Percentiles rank a stretch among this genome's conserved stretches.
phyloP scores from a whole-genome alignment of 495 filamentous ascomycete genomes.

The Aspergillus indologenus region DNA sequence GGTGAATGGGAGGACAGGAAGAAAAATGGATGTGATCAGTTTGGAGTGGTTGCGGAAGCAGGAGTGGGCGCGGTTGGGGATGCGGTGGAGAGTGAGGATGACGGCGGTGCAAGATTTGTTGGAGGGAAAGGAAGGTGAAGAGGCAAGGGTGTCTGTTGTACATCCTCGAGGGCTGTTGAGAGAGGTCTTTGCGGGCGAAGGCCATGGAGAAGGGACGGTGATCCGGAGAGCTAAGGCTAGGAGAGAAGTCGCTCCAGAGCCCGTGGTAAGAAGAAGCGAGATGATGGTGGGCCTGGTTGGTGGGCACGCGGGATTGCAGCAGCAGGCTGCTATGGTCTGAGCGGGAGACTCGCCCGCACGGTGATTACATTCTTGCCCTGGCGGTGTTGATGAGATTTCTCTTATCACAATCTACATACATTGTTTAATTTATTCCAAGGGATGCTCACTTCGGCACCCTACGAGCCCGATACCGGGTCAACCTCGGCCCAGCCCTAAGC shows the following conservation, averaged over 20 bases:
- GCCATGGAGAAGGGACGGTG: background rate
- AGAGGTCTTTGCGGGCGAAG: conserved; percentile 76
- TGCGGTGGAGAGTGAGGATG: conserved; percentile 77
- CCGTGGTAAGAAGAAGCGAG: no score
- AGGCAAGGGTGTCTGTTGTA: conserved; percentile 95
- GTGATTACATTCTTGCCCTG: background rate
- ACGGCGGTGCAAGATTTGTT: conserved; percentile 95
- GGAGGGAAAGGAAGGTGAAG: conserved; percentile 70
- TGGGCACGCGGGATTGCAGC: background rate
- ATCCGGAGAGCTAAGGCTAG: background rate
- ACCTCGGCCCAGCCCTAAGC: background rate
- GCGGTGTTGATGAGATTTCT: background rate
- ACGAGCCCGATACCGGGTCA: background rate
- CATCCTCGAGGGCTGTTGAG: conserved; percentile 91
- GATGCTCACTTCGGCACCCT: background rate
- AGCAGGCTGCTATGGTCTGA: background rate
- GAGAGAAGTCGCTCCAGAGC: background rate
- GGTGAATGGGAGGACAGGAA: conserved; percentile 86
- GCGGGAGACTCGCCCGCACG: background rate
- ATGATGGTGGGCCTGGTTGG: background rate
- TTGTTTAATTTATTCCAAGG: background rate
- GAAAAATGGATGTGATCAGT: conserved; percentile 97
- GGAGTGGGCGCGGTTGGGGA: conserved; percentile 94
- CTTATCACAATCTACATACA: background rate
- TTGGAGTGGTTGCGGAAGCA: conserved; percentile 91